These are phyloP conservation scores for Populus hybrid DNA, from an alignment of 441 rosid species.

Conservation along the genomic window DNA sequence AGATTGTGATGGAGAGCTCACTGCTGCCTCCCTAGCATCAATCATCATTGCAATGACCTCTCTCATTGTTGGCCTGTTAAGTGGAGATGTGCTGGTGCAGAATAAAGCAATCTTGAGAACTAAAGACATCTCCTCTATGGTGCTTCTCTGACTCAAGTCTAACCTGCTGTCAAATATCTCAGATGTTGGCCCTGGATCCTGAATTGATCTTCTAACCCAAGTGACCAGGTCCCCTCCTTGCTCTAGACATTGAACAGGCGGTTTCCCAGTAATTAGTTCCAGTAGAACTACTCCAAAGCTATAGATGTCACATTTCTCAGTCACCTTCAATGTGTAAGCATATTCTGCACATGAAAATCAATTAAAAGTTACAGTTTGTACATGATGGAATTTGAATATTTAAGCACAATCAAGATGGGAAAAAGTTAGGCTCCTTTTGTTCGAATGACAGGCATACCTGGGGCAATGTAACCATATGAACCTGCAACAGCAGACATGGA, in stretches of 20 bases:
- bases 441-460: no score
- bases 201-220: not conserved
- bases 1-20: not conserved
- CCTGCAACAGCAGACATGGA: not conserved
- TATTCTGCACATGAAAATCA: not conserved
- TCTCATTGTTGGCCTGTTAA: not conserved
- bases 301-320: not conserved
- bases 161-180: not conserved
- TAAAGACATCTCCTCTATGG: not conserved
- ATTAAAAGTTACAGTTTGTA: no score
- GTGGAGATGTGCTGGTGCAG: not conserved
- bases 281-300: not conserved
- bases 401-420: not conserved
- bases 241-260: not conserved
- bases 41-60: not conserved
- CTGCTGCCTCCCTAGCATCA: not conserved
- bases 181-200: not conserved
- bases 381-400: not conserved
- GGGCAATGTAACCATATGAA: not conserved
- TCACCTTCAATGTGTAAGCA: not conserved
- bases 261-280: not conserved
- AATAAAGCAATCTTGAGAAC: not conserved
- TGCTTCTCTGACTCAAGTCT: not conserved
- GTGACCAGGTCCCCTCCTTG: not conserved
- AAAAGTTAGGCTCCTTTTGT: no score